These are phyloP conservation scores for Suillus clintonianus DNA, from an alignment of 768 basidiomycete species.

Conservation along the genomic window DNA sequence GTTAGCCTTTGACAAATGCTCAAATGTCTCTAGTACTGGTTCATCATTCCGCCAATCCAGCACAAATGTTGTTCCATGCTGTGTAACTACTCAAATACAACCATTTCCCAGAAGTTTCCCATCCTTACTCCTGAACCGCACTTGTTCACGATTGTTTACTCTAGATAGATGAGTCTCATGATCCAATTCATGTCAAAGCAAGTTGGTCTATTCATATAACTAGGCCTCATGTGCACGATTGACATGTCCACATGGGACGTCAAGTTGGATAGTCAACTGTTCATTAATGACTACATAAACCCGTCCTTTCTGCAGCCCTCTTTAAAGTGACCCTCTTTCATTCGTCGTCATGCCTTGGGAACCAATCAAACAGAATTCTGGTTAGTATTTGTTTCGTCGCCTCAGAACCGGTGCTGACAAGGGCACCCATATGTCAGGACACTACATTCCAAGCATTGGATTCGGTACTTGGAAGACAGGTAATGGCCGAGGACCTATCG, in stretches of 20 bases:
- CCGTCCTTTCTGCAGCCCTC: not conserved
- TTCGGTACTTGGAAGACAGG: constrained; percentile 3
- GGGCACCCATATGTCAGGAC: not conserved
- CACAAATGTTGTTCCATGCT: not conserved
- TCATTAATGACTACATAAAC: not conserved
- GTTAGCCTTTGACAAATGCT: not conserved
- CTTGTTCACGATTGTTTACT: not conserved
- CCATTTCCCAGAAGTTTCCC: not conserved
- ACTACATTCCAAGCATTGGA: not conserved
- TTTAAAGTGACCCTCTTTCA: not conserved
- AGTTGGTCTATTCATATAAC: not conserved
- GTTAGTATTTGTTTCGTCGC: not conserved
- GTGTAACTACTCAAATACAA: not conserved
- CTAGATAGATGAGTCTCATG: not conserved
- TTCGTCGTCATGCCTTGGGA: not conserved
- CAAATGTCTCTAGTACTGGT: not conserved
- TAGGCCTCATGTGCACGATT: not conserved
- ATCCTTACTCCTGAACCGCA: not conserved
- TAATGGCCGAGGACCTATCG: constrained; percentile 51
- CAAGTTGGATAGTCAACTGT: not conserved
- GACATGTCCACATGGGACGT: not conserved
- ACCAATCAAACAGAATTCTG: not conserved
- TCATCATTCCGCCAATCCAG: not conserved
- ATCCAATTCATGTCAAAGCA: not conserved
- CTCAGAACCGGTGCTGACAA: not conserved